Evolutionary conservation across 2,329 filamentous ascomycete species (phyloP).

Genomic region (Cercospora sesami): DNA sequence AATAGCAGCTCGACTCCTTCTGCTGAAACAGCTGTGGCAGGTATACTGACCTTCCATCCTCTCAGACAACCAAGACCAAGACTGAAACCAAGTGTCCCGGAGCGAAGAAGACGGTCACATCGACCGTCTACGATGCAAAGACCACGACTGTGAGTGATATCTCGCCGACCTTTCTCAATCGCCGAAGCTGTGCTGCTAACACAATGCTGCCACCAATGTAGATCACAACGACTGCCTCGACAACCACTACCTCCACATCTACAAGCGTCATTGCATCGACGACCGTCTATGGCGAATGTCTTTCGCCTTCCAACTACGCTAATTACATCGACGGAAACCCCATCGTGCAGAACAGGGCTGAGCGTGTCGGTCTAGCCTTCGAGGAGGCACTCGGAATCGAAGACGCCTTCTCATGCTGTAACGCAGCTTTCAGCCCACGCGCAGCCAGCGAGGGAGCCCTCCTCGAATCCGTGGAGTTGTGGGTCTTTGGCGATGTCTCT

Average conservation of each 20-base stretch:
- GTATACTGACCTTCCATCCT: neutral
- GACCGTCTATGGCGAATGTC: too few relatives aligned
- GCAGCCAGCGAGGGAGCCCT: neutral
- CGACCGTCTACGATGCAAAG: neutral
- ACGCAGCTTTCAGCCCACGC: neutral
- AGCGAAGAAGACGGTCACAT: neutral
- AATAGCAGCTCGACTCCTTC: neutral
- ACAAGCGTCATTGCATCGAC: neutral
- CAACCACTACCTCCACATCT: neutral
- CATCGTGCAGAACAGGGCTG: neutral
- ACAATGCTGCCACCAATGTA: neutral
- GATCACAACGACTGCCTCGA: neutral
- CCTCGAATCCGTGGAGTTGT: neutral
- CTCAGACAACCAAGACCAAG: neutral
- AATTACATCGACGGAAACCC: neutral
- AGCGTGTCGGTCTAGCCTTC: neutral
- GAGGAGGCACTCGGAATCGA: neutral
- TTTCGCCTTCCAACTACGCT: too few relatives aligned
- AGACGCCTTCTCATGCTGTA: neutral
- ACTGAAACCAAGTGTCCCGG: neutral
- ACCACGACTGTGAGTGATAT: neutral
- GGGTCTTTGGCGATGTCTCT: neutral
- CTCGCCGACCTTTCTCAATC: too few relatives aligned
- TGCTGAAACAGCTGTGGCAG: neutral
- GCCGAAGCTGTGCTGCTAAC: too few relatives aligned